Percentiles rank a stretch among this genome's conserved stretches.
phyloP scores from a whole-genome alignment of 1,139 yeast species.

The Martiniozyma asiatica region DNA sequence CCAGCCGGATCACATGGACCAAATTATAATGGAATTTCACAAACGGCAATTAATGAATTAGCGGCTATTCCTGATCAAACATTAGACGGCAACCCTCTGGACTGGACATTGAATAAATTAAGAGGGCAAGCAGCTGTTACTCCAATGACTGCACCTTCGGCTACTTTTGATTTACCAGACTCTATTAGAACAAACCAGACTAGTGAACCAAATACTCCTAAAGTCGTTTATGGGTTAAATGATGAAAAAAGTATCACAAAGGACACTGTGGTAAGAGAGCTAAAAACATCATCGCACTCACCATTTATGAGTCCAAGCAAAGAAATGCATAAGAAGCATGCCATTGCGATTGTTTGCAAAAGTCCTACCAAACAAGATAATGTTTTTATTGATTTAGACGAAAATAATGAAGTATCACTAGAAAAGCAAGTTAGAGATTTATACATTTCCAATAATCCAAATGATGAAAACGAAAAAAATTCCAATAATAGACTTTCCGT shows the following conservation, averaged over 20 bases:
- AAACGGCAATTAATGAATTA: slow-evolving; percentile 51
- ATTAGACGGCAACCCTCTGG: slow-evolving; percentile 57
- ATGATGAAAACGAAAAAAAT: slow-evolving; percentile 1
- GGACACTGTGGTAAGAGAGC: background rate
- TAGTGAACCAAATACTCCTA: background rate
- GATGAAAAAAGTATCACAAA: slow-evolving; percentile 11
- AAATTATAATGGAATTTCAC: slow-evolving; percentile 52
- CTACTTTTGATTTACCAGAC: background rate
- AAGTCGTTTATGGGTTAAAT: slow-evolving; percentile 15
- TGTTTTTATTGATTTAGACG: background rate
- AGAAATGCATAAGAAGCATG: slow-evolving; percentile 12
- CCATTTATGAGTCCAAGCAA: slow-evolving; percentile 2
- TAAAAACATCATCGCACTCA: slow-evolving; percentile 1
- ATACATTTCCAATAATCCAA: slow-evolving; percentile 12
- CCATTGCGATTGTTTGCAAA: slow-evolving; percentile 11
- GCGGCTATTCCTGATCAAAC: slow-evolving; percentile 77
- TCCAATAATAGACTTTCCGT: background rate
- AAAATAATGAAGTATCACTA: slow-evolving; percentile 16
- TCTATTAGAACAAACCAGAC: background rate
- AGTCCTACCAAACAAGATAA: slow-evolving; percentile 7
- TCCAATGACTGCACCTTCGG: background rate
- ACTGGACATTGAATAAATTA: slow-evolving; percentile 59
- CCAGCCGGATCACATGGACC: slow-evolving; percentile 20
- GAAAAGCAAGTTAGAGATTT: slow-evolving; percentile 23
- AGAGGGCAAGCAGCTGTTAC: slow-evolving; percentile 41